Evolutionary conservation across 2,329 filamentous ascomycete genomes (phyloP).

Genomic region (Ceratocystis cubensis): DNA sequence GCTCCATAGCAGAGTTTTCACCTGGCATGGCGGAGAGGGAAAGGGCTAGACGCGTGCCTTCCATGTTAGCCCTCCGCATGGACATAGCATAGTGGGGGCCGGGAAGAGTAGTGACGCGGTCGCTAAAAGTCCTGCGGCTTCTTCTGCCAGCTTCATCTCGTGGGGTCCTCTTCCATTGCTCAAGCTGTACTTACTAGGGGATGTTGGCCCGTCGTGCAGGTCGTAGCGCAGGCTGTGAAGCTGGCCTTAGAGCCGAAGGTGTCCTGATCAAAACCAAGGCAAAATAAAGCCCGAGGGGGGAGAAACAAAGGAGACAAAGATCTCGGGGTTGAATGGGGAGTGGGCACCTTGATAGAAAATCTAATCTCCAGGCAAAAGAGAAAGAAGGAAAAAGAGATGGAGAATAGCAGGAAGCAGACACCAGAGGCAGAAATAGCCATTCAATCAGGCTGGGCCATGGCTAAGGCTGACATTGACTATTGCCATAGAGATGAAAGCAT

Average conservation of each 20-base stretch:
- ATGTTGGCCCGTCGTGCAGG: not conserved
- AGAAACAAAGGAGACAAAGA: not conserved
- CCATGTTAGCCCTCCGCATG: not conserved
- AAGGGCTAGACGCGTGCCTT: slow-evolving; percentile 1
- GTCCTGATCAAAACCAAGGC: not conserved
- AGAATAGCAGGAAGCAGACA: not conserved
- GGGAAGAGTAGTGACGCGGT: not conserved
- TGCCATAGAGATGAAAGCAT: slow-evolving; percentile 7
- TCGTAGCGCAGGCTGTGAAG: not conserved
- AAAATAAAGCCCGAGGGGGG: not conserved
- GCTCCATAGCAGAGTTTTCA: slow-evolving; percentile 4
- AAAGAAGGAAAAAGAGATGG: not conserved
- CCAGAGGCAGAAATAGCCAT: not conserved
- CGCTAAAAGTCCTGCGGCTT: not conserved
- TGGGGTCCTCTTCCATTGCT: too few relatives aligned
- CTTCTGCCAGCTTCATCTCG: not conserved
- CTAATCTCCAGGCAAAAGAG: not conserved
- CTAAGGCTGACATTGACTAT: not conserved
- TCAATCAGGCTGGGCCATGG: not conserved
- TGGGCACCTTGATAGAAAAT: not conserved
- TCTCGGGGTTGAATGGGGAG: not conserved
- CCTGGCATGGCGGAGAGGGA: not conserved
- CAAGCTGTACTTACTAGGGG: not conserved
- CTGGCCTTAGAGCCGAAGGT: not conserved
- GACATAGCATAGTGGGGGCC: not conserved